phyloP scores from a whole-genome alignment of 441 rosid species.

The Pelargonium exstipulatum region DNA sequence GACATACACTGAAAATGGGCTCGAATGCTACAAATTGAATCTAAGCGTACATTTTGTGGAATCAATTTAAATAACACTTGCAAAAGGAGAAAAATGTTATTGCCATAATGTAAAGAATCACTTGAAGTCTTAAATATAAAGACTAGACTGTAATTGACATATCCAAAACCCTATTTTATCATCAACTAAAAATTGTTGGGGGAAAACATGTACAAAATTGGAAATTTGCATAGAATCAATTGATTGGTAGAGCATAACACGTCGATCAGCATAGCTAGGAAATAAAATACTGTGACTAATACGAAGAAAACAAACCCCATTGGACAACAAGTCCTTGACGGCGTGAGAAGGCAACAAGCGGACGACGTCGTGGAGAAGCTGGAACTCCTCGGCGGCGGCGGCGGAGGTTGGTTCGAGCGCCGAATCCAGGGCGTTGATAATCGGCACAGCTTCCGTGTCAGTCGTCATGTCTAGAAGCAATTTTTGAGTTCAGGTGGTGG shows the following conservation, averaged over 20 bases:
- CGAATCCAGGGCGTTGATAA: neutral
- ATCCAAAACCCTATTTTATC: neutral
- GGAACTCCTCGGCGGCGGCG: conserved; percentile 21
- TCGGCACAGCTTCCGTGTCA: conserved; percentile 19
- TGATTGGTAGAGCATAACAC: neutral
- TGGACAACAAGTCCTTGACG: conserved; percentile 54
- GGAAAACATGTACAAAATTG: neutral
- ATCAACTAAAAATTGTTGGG: neutral
- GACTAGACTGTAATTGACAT: neutral
- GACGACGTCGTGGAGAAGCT: conserved; percentile 35
- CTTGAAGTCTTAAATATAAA: neutral
- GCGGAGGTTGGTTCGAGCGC: neutral
- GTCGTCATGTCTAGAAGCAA: conserved; percentile 32
- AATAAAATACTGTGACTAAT: neutral
- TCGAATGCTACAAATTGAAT: neutral
- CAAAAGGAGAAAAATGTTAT: neutral
- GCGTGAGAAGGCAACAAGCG: conserved; percentile 50
- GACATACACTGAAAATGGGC: neutral
- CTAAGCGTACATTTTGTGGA: neutral
- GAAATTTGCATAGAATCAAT: neutral
- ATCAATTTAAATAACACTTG: neutral
- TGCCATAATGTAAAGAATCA: neutral
- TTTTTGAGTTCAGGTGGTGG: conserved; percentile 8
- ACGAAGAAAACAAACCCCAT: conserved; percentile 35
- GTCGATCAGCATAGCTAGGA: conserved; percentile 1